Conservation (phyloP, 1,139 yeast species). For the Yamadazyma diddensiae region DNA sequence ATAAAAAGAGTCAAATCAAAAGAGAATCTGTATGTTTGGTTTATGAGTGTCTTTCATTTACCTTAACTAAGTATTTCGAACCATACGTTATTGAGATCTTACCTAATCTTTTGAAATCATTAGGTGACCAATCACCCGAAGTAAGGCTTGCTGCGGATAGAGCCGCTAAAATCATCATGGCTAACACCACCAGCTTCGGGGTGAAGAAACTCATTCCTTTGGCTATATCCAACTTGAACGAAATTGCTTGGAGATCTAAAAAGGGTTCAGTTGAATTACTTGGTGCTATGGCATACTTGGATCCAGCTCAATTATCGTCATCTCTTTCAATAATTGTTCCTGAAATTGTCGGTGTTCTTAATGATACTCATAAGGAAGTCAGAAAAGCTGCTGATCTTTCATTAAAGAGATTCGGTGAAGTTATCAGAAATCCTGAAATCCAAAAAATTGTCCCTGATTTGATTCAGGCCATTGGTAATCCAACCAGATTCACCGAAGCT, state of each 20-base stretch:
- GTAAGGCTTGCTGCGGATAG: slow-evolving; percentile 87
- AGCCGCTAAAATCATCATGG: slow-evolving; percentile 89
- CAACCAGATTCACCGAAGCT: slow-evolving; percentile 81
- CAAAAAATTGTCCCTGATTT: slow-evolving; percentile 86
- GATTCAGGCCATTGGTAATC: slow-evolving; percentile 93
- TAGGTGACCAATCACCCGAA: slow-evolving; percentile 82
- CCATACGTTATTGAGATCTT: slow-evolving; percentile 90
- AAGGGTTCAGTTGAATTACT: slow-evolving; percentile 94
- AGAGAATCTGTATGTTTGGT: slow-evolving; percentile 90
- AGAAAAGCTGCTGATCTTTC: slow-evolving; percentile 92
- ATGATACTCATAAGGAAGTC: slow-evolving; percentile 95
- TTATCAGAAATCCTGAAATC: slow-evolving; percentile 95
- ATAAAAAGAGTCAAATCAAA: slow-evolving; percentile 67
- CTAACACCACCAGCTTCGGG: slow-evolving; percentile 87
- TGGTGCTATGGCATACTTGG: slow-evolving; percentile 97
- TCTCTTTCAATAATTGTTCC: slow-evolving; percentile 90
- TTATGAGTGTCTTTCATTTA: slow-evolving; percentile 77
- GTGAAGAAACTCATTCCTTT: slow-evolving; percentile 88
- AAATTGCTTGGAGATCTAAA: slow-evolving; percentile 93
- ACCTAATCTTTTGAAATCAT: slow-evolving; percentile 72
- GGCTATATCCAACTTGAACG: slow-evolving; percentile 82
- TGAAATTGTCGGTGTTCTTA: slow-evolving; percentile 90
- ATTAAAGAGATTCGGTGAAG: slow-evolving; percentile 90
- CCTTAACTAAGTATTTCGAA: slow-evolving; percentile 76
- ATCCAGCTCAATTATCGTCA: slow-evolving; percentile 88